Percentiles rank a stretch among this genome's conserved stretches.
Evolutionary conservation across 306 rosid genomes (phyloP).

Genomic region (Dalbergia oliveri): DNA sequence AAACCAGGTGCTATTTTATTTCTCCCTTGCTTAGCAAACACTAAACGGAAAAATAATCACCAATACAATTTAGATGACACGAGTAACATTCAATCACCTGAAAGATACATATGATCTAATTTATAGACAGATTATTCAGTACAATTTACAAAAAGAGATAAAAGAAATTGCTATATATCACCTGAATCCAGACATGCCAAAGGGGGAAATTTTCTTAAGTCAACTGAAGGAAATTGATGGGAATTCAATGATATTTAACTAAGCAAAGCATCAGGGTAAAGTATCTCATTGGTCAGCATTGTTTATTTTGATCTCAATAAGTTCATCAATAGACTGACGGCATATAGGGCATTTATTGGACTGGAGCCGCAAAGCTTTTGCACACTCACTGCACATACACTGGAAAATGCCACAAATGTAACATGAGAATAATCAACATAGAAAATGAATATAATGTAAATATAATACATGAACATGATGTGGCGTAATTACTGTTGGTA

Average conservation of each 20-base stretch:
- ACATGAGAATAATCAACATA: constrained; percentile 38
- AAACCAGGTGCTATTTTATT: no score
- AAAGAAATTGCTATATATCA: constrained; percentile 24
- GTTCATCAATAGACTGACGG: constrained; percentile 89
- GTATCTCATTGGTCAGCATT: constrained; percentile 55
- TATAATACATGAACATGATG: not conserved
- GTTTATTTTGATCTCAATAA: constrained; percentile 84
- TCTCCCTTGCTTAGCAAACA: no score
- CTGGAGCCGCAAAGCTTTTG: constrained; percentile 77
- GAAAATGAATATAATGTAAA: constrained; percentile 28
- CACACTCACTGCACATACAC: constrained; percentile 98
- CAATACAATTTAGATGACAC: not conserved
- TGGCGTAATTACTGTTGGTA: constrained; percentile 7
- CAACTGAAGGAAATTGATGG: constrained; percentile 25
- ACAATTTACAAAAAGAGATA: constrained; percentile 49
- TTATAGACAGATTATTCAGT: constrained; percentile 44
- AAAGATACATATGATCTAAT: constrained; percentile 28
- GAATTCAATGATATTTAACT: constrained; percentile 53
- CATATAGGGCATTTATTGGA: constrained; percentile 94
- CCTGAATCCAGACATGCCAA: constrained; percentile 37
- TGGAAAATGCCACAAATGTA: constrained; percentile 56
- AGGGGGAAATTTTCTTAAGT: not conserved
- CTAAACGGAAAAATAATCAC: no score
- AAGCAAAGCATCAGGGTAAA: constrained; percentile 31
- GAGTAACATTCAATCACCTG: constrained; percentile 27